These are phyloP conservation scores for Hirschioporus abietinus DNA, from an alignment of 768 basidiomycete genomes.

Conservation along the genomic window DNA sequence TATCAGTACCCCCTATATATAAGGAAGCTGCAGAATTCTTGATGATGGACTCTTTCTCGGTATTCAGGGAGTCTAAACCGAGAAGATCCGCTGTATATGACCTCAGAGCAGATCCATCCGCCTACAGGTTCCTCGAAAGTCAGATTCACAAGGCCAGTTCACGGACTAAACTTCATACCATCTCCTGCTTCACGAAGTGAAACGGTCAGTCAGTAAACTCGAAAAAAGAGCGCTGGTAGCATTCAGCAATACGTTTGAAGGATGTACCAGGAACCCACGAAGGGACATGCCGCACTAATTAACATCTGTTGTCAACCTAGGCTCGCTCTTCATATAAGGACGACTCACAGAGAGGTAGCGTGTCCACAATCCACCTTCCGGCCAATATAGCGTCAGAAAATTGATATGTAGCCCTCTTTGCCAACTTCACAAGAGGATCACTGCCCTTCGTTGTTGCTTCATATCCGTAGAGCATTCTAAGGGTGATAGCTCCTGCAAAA, in stretches of 20 bases:
- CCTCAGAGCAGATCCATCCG: neutral
- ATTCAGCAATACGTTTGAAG: neutral
- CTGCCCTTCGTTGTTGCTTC: neutral
- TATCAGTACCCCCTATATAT: neutral
- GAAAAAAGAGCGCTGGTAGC: neutral
- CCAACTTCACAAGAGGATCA: neutral
- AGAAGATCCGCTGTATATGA: neutral
- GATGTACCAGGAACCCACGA: neutral
- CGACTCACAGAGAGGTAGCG: neutral
- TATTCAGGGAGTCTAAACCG: neutral
- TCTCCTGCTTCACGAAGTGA: neutral
- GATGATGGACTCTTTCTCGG: neutral
- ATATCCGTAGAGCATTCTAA: neutral
- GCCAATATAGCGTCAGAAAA: neutral
- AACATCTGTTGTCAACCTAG: neutral
- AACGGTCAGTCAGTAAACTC: neutral
- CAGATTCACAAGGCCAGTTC: neutral
- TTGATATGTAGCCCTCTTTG: neutral
- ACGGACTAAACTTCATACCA: neutral
- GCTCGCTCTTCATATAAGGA: neutral
- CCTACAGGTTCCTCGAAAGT: neutral
- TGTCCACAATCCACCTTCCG: neutral
- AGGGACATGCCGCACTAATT: neutral
- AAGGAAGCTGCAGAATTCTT: neutral
- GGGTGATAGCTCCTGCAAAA: neutral